Evolutionary conservation across 2,329 filamentous ascomycete species (phyloP).

Genomic region (Shiraia bambusicola): DNA sequence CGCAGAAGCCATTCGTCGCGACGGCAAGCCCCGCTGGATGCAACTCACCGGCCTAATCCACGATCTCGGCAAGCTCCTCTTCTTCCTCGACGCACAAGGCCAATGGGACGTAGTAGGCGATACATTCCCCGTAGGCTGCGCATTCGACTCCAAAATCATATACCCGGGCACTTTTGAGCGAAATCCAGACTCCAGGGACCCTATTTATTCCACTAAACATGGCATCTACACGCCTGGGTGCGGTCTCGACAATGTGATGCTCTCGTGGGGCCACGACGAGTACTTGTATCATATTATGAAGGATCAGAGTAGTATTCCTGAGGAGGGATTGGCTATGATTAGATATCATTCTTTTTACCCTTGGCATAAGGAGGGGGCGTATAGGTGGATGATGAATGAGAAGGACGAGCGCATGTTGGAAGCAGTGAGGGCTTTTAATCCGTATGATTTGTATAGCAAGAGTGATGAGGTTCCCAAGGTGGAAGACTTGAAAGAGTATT

Average conservation of each 20-base stretch:
- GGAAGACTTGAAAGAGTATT: conserved; percentile 78
- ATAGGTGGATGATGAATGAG: conserved; percentile 78
- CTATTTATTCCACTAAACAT: conserved; percentile 71
- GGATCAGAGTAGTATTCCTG: conserved; percentile 75
- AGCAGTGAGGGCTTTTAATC: conserved; percentile 84
- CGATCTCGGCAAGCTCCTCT: conserved; percentile 77
- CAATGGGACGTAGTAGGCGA: conserved; percentile 95
- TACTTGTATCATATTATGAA: conserved; percentile 86
- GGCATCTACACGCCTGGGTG: conserved; percentile 81
- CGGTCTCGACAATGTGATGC: conserved; percentile 83
- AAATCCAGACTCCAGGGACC: conserved; percentile 73
- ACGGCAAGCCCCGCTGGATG: conserved; percentile 82
- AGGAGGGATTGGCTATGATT: conserved; percentile 88
- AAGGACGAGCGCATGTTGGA: conserved; percentile 78
- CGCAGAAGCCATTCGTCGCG: conserved; percentile 84
- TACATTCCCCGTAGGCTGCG: conserved; percentile 77
- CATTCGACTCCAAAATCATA: conserved; percentile 75
- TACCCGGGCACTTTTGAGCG: conserved; percentile 74
- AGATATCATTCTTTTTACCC: conserved; percentile 92
- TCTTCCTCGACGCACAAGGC: conserved; percentile 78
- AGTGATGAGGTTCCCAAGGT: conserved; percentile 76
- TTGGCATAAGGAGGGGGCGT: conserved; percentile 82
- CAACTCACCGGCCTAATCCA: conserved; percentile 76
- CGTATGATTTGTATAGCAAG: conserved; percentile 91
- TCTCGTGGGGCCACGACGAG: conserved; percentile 88